Base-by-base conservation (phyloP, 768 basidiomycete species). In the Agaricus blazei region DNA sequence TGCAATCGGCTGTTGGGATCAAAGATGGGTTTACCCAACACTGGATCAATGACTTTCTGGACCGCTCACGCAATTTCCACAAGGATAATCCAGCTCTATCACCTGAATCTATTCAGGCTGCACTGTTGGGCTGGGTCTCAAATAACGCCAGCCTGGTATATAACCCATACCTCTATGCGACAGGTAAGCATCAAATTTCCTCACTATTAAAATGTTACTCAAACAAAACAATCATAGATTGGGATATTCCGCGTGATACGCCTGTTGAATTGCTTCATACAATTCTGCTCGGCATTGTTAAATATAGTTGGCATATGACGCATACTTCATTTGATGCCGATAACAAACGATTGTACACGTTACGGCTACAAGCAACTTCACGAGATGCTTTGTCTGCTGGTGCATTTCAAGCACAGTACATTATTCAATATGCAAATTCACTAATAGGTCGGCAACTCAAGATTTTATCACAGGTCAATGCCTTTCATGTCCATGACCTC, bases 181-280 rank as follows among this genome's bases (percentile, higher is more conserved):
- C 60, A 53, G 69, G 71, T 70, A 56, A 31, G 9, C 19, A 19
- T 19, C 19, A 19, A 19, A 19, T 19, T 19, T 19, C 19, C 19
- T 19, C 19, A 19, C 19, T 19, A 19, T 19, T 19, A 19, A 19
- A 19, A 19, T 19, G 19, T 19, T 19, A 19, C 19, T 19, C 19
- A 19, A 19, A 19, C 19, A 19, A 19, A 19, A 19, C 19, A 19
- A 19, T 40, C 40, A 29, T 51, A 68, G 71, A 65, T 2, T 67
- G 68, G 40, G 67, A 74, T 61, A 59, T 63, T 19, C 41, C 66
- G 3, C 38, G 60, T 28, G 69, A 74, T 61, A 74, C 72, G 0
- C 72, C 75, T 1, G 64, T 75, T 6, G 76, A 79, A 63, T 63
- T 78, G 7, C 68, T 80, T 0, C 77, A 80, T 54, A 75, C 74